A percentile compares a stretch with the other conserved stretches of the same genome.
Conservation (phyloP, 495 filamentous ascomycete genomes). For the Penicillium lividum region DNA sequence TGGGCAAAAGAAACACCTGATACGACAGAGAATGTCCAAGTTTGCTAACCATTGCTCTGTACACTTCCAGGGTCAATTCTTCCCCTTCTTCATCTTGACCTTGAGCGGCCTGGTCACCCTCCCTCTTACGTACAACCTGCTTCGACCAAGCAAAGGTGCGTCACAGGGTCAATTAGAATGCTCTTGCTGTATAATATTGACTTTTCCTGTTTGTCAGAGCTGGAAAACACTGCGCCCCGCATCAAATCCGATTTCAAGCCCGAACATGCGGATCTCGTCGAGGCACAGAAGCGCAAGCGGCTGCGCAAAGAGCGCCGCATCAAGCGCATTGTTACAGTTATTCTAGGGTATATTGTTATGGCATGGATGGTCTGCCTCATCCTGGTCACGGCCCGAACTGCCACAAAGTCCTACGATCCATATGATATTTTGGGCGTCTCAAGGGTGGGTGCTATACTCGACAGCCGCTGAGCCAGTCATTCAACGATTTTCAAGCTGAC, state of each 20-base stretch:
- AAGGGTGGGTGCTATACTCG: slow-evolving; percentile 53
- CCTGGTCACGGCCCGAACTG: slow-evolving; percentile 68
- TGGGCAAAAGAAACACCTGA: slow-evolving; percentile 27
- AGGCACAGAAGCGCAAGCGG: slow-evolving; percentile 81
- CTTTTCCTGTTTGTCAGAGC: slow-evolving; percentile 40
- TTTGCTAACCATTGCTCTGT: slow-evolving; percentile 11
- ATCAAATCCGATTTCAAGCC: slow-evolving; percentile 79
- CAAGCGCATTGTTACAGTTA: slow-evolving; percentile 78
- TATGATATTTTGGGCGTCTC: slow-evolving; percentile 90
- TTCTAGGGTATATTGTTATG: slow-evolving; percentile 80
- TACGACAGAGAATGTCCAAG: neutral
- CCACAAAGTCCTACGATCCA: slow-evolving; percentile 87
- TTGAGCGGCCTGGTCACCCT: slow-evolving; percentile 84
- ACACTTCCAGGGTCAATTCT: slow-evolving; percentile 79
- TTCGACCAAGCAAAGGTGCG: slow-evolving; percentile 74
- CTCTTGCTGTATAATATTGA: neutral
- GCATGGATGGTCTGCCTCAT: slow-evolving; percentile 93
- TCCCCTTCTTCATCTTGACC: slow-evolving; percentile 96
- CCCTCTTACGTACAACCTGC: slow-evolving; percentile 83
- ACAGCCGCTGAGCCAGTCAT: neutral
- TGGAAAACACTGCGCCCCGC: slow-evolving; percentile 65
- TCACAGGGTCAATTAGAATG: slow-evolving; percentile 14
- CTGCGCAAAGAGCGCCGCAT: slow-evolving; percentile 85
- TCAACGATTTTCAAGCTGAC: neutral
- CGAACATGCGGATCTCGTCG: slow-evolving; percentile 78